A percentile compares a stretch with the other conserved stretches of the same genome.
Evolutionary conservation across 192 early-diverging fungal species (phyloP).

Genomic region (Gigaspora rosea): DNA sequence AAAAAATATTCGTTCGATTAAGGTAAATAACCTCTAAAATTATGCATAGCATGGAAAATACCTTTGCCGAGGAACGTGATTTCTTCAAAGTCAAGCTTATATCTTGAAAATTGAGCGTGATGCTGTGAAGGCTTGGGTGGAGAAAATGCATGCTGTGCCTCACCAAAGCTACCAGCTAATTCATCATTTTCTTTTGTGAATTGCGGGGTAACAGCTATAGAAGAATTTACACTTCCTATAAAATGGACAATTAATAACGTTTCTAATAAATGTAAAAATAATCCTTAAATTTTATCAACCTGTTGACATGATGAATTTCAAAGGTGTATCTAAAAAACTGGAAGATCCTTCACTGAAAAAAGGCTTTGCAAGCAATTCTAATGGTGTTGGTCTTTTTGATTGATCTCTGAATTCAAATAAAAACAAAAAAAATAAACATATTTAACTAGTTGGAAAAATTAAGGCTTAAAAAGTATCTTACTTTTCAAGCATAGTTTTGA

Average conservation of each 20-base stretch:
- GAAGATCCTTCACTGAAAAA: conserved; percentile 58
- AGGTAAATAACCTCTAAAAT: conserved; percentile 29
- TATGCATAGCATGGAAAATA: neutral
- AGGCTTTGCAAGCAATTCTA: conserved; percentile 71
- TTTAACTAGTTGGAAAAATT: neutral
- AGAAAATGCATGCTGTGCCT: conserved; percentile 32
- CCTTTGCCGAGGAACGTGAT: conserved; percentile 72
- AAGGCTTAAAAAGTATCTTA: neutral
- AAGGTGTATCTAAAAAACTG: neutral
- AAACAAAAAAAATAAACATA: neutral
- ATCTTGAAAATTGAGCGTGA: conserved; percentile 56
- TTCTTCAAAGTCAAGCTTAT: conserved; percentile 76
- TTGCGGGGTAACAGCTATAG: conserved; percentile 29
- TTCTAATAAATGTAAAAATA: neutral
- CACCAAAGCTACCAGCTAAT: neutral
- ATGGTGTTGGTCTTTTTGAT: conserved; percentile 69
- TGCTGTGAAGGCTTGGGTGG: conserved; percentile 37
- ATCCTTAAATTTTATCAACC: neutral
- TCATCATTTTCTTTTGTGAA: conserved; percentile 23
- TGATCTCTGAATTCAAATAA: conserved; percentile 48
- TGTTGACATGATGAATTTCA: conserved; percentile 5
- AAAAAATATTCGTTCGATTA: conserved; percentile 43
- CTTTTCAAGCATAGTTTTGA: conserved; percentile 61
- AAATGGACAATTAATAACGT: neutral
- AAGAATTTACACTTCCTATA: neutral